Evolutionary conservation across 306 rosid species (phyloP), one percentile per base, ranked within the genome.

Genomic region (Cicer chorassanicum): DNA sequence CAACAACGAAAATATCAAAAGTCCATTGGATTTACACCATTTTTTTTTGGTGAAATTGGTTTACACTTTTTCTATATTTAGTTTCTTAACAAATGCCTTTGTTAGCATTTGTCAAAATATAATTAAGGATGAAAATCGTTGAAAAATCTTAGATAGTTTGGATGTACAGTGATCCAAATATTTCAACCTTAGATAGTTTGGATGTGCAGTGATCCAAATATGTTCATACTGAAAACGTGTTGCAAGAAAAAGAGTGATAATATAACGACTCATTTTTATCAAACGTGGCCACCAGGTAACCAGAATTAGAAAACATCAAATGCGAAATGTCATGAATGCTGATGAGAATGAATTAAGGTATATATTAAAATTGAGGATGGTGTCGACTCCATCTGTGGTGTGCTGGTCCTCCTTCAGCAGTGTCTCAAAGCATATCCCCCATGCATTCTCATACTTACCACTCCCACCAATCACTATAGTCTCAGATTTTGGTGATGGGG

Each of bases 391-490:
- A 66, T 92, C 88, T 0, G 96, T 90, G 8, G 88, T 83, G 70
- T 92, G 89, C 78, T 87, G 90, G 40, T 87, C 88, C 63, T 80
- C 91, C 78, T 67, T 81, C 2, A 66, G 89, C 41, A 88, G 91
- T 4, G 90, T 88, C 79, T 88, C 94, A 42, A 92, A 8, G 89
- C 91, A 57, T 88, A 88, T 16, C 98, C 96, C 51, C 75, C 75
- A 82, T 0, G 90, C 94, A 80, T 87, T 87, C 89, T 87, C 96
- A 24, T 83, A 90, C 85, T 85, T 88, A 1, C 96, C 97, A 0
- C 89, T 89, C 21, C 98, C 97, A 1, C 94, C 96, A 42, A 89
- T 85, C 83, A 91, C 93, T 0, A 92, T 85, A n/a, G 91, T 62
- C 72, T 85, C 85, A 7, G 98, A 89, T n/a, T 79, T 83, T 1